These are phyloP conservation scores for Lithocarpus polystachyus DNA, from an alignment of 306 rosid species.

Conservation along the genomic window DNA sequence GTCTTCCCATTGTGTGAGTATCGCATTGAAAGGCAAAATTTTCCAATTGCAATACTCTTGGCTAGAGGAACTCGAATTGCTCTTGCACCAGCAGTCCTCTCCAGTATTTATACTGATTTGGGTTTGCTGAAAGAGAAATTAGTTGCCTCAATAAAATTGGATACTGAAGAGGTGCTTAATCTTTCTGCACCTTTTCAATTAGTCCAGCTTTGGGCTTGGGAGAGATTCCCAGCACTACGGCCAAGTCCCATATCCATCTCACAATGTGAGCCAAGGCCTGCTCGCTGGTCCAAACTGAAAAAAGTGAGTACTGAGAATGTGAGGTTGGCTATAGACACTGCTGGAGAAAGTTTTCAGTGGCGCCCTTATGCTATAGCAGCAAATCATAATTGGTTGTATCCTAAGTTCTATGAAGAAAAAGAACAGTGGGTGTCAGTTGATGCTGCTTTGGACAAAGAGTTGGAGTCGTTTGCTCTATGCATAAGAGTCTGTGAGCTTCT, in stretches of 20 bases:
- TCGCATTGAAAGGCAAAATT: background rate
- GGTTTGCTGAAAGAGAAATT: background rate
- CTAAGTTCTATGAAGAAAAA: slow-evolving; percentile 3
- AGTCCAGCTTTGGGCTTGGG: slow-evolving; percentile 54
- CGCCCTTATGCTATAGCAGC: slow-evolving; percentile 31
- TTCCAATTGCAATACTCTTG: slow-evolving; percentile 6
- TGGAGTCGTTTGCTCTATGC: slow-evolving; percentile 35
- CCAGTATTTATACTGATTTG: slow-evolving; percentile 18
- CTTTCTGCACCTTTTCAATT: slow-evolving; percentile 44
- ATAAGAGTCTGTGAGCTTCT: slow-evolving; percentile 33
- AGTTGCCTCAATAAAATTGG: background rate
- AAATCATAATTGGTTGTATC: slow-evolving; percentile 5
- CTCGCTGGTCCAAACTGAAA: slow-evolving; percentile 14
- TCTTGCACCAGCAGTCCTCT: slow-evolving; percentile 2
- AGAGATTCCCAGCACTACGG: slow-evolving; percentile 36
- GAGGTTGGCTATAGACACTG: slow-evolving; percentile 8
- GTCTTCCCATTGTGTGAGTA: background rate
- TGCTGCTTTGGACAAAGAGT: slow-evolving; percentile 8
- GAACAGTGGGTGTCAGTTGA: slow-evolving; percentile 12
- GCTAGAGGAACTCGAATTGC: slow-evolving; percentile 19
- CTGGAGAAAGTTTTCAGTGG: slow-evolving; percentile 35
- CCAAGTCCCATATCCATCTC: background rate
- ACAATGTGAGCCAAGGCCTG: slow-evolving; percentile 17
- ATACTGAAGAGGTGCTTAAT: background rate
- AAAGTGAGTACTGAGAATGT: background rate